Evolutionary conservation across 2,329 filamentous ascomycete genomes (phyloP), one percentile per base, ranked within the genome.

Genomic region (Talaromyces sp.): DNA sequence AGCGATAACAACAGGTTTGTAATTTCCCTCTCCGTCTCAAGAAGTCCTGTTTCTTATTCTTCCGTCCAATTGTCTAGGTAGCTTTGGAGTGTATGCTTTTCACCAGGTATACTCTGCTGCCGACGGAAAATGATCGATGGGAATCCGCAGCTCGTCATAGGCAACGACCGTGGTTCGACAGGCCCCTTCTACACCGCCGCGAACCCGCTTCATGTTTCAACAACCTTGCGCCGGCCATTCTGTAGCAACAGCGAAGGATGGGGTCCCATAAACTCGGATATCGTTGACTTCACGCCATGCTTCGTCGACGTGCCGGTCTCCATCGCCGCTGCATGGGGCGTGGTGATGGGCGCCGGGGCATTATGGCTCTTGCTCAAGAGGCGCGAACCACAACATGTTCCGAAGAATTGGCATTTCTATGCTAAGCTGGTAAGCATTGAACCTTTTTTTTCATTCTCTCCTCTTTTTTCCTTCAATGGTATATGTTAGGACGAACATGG

Each of bases 211-310:
- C 58, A 62, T 40, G 33, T 33, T 37, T 46, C 70, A 71, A 65
- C 67, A 69, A 64, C 64, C 60, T 68, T 69, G 48, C 69, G 68
- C 64, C 90, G 96, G 74, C 87, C 91, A 63, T 81, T 97, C 76
- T 98, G 93, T 79, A 86, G 89, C 75, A 95, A 96, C 77, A 81
- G 83, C 61, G 93, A 98, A 78, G 96, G 95, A 71, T 99, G 95
- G 95, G 96, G 96, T 1, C 95, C 95, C 23, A 74, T 99, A 73
- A 97, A 92, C 77, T 87, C 88, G 39, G 83, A 87, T 68, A 85
- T 93, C 75, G 97, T 92, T 77, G 95, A 99, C 79, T 92, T 99
- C 71, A 98, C 95, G 16, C 93, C 95, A 44, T 99, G 95, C 81
- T 99, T 99, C 74, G 87, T 98, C 70, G 96, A 99, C 75, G 86